Conservation (phyloP, 2,329 filamentous ascomycete genomes). For the Blastomyces percursus region DNA sequence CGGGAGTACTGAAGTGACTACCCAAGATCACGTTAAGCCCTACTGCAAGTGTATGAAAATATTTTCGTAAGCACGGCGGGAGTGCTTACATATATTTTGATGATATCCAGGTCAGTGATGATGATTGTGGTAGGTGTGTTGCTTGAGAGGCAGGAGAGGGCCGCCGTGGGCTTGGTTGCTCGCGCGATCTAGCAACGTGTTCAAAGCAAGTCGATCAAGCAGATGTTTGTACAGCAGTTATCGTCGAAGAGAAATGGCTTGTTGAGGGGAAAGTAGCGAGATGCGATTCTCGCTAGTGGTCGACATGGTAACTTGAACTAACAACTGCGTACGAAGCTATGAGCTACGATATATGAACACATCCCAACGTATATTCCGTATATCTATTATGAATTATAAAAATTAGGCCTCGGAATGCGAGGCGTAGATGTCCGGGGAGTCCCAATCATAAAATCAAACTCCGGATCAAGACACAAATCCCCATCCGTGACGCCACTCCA, state of each 20-base stretch:
- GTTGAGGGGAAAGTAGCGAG: not conserved
- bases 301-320: not conserved
- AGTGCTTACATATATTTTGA: constrained; percentile 7
- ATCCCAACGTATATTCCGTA: not conserved
- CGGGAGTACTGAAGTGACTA: constrained; percentile 18
- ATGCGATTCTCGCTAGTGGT: not conserved
- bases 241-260: not conserved
- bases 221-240: not conserved
- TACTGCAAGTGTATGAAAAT: constrained; percentile 14
- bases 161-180: not conserved
- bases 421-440: constrained; percentile 2
- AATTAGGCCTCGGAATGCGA: not conserved
- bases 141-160: not conserved
- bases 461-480: constrained; percentile 5
- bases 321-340: not conserved
- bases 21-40: constrained; percentile 21
- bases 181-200: not conserved
- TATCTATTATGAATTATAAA: not conserved
- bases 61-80: constrained; percentile 16
- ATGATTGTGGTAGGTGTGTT: constrained; percentile 16
- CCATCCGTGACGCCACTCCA: constrained; percentile 2
- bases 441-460: constrained; percentile 5
- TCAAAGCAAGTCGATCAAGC: not conserved
- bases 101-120: constrained; percentile 19
- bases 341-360: too few species aligned